Percentiles rank a stretch among this genome's conserved stretches.
Evolutionary conservation across 2,329 filamentous ascomycete genomes (phyloP).

Genomic region (Chaetomium olivaceum): DNA sequence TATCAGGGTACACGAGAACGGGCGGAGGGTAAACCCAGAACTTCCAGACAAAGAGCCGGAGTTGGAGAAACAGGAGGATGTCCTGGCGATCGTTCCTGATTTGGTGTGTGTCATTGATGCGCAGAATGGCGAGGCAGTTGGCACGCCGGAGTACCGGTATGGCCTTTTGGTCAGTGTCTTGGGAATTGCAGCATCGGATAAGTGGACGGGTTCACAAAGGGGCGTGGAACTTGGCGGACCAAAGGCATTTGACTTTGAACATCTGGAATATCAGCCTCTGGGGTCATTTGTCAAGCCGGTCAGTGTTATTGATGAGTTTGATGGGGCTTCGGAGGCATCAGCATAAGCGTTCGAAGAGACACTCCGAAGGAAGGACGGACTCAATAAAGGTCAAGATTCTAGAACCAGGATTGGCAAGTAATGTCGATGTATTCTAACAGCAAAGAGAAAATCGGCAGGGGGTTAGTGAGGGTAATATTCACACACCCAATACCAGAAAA

Average conservation of each 20-base stretch:
- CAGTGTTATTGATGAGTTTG: background rate
- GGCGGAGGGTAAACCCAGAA: too few relatives aligned
- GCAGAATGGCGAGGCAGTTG: background rate
- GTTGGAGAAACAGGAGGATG: too few relatives aligned
- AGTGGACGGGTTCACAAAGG: background rate
- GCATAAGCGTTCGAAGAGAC: background rate
- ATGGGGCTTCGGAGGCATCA: background rate
- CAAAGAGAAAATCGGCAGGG: too few relatives aligned
- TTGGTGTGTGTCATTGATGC: background rate
- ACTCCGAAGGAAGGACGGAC: too few relatives aligned
- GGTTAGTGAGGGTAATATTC: background rate
- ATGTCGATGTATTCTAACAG: background rate
- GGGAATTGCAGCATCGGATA: background rate
- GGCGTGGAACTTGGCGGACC: background rate
- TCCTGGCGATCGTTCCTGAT: too few relatives aligned
- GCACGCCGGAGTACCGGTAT: background rate
- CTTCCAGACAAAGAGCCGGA: too few relatives aligned
- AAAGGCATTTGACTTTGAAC: background rate
- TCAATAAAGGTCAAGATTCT: too few relatives aligned
- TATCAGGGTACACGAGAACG: too few relatives aligned
- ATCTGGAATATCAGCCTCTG: background rate
- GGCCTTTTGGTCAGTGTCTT: background rate
- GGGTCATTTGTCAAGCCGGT: background rate
- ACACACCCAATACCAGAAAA: background rate
- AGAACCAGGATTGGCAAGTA: background rate